A percentile compares a stretch with the other conserved stretches of the same genome.
Conservation (phyloP, 768 basidiomycete genomes). For the Pulveroboletus sp. region DNA sequence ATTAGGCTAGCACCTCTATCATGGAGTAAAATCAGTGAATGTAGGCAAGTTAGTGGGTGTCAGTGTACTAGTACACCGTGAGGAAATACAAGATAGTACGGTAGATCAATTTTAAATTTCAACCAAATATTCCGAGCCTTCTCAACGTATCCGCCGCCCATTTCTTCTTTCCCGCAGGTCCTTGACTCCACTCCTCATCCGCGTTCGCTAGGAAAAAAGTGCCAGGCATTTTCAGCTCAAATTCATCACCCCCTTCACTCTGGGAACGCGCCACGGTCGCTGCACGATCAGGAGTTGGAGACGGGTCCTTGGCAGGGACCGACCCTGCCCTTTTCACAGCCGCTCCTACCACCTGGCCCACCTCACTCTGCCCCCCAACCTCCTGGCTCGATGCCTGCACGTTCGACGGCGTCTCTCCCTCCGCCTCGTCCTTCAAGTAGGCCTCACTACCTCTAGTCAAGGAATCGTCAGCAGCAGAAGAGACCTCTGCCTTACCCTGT, state of each 20-base stretch:
- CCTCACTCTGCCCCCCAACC: neutral
- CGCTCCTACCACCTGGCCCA: conserved; percentile 1
- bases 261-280: conserved; percentile 4
- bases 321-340: neutral
- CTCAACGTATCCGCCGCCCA: conserved; percentile 20
- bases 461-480: conserved; percentile 15
- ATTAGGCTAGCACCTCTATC: too few relatives aligned
- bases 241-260: conserved; percentile 24
- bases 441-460: conserved; percentile 18
- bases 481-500: conserved; percentile 23
- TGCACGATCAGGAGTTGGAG: neutral
- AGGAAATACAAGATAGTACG: neutral
- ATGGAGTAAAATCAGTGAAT: too few relatives aligned
- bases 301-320: neutral
- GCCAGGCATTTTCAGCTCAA: conserved; percentile 48
- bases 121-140: conserved; percentile 28
- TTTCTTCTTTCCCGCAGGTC: conserved; percentile 2
- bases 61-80: too few relatives aligned
- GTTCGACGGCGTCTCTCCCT: neutral
- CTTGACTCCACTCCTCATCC: conserved; percentile 1
- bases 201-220: conserved; percentile 38
- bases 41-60: too few relatives aligned
- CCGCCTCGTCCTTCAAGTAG: conserved; percentile 11
- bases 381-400: neutral
- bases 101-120: neutral